Conservation (phyloP, 192 early-diverging fungal species). For the Coemansia erecta region DNA sequence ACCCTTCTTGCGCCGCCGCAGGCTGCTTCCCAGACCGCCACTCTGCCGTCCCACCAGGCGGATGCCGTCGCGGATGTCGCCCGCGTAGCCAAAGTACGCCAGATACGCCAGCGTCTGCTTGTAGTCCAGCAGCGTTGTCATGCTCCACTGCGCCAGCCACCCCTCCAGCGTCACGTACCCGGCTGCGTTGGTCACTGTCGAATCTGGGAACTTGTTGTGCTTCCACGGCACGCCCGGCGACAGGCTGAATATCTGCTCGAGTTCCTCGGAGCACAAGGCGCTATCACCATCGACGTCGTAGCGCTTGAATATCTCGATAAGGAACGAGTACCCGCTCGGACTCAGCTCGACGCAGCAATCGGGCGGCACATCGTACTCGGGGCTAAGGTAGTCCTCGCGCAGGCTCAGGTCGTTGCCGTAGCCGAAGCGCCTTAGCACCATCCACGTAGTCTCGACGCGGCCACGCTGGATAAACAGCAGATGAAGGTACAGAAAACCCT, state of each 20-base stretch:
- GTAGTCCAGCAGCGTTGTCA: constrained; percentile 93
- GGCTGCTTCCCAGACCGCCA: constrained; percentile 57
- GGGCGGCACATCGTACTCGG: constrained; percentile 79
- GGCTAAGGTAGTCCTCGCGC: constrained; percentile 87
- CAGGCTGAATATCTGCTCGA: constrained; percentile 83
- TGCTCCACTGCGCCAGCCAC: constrained; percentile 99
- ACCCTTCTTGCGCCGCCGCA: constrained; percentile 73
- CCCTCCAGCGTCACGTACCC: constrained; percentile 93
- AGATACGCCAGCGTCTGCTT: constrained; percentile 88
- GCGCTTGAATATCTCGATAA: constrained; percentile 89
- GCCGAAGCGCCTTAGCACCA: constrained; percentile 91
- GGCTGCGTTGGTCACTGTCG: constrained; percentile 85
- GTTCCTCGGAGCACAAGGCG: constrained; percentile 80
- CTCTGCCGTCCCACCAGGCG: constrained; percentile 57
- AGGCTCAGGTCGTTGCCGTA: constrained; percentile 94
- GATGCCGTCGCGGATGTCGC: constrained; percentile 84
- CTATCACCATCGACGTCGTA: constrained; percentile 98
- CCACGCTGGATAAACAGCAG: constrained; percentile 96
- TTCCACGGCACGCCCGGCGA: constrained; percentile 95
- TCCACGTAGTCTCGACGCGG: constrained; percentile 97
- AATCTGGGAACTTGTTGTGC: constrained; percentile 79
- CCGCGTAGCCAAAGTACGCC: constrained; percentile 94
- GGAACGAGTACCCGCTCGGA: constrained; percentile 90
- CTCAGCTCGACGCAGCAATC: constrained; percentile 96
- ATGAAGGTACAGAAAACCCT: constrained; percentile 92